These are phyloP conservation scores for Dactylorhiza incarnata DNA, from an alignment of 106 monocot genomes.

Conservation along the genomic window DNA sequence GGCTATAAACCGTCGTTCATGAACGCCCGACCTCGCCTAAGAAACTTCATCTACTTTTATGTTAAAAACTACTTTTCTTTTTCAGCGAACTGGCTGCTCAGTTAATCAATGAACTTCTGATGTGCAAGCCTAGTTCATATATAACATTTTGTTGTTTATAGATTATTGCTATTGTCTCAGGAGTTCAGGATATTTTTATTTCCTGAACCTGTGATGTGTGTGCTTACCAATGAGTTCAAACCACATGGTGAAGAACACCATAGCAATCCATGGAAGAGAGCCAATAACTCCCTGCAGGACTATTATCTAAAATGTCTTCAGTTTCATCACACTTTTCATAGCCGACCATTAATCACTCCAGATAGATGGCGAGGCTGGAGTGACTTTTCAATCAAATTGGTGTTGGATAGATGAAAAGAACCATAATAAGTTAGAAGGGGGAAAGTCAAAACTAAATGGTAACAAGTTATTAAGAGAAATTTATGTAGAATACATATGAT, in stretches of 20 bases:
- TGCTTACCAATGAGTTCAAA: slow-evolving; percentile 90
- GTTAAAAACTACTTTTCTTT: too few relatives aligned
- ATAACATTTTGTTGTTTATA: too few relatives aligned
- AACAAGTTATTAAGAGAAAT: background rate
- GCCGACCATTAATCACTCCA: slow-evolving; percentile 62
- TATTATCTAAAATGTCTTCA: slow-evolving; percentile 87
- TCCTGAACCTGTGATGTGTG: background rate
- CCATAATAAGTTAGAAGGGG: background rate
- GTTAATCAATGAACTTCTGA: too few relatives aligned
- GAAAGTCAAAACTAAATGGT: background rate
- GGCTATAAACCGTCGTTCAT: too few relatives aligned
- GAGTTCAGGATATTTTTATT: too few relatives aligned
- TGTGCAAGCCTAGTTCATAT: too few relatives aligned
- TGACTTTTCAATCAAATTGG: slow-evolving; percentile 28
- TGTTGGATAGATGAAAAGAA: slow-evolving; percentile 18
- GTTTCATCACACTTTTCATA: slow-evolving; percentile 72
- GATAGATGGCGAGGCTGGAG: slow-evolving; percentile 18
- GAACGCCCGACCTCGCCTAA: too few relatives aligned
- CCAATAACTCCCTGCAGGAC: slow-evolving; percentile 92
- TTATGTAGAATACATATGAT: too few relatives aligned
- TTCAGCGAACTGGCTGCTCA: too few relatives aligned
- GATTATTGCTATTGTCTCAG: too few relatives aligned
- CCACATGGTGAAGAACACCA: slow-evolving; percentile 99
- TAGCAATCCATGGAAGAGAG: slow-evolving; percentile 85
- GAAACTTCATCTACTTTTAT: too few relatives aligned